A percentile compares a stretch with the other conserved stretches of the same genome.
Evolutionary conservation across 1,284 basidiomycete genomes (phyloP).

Genomic region (Thecaphora thlaspeos): DNA sequence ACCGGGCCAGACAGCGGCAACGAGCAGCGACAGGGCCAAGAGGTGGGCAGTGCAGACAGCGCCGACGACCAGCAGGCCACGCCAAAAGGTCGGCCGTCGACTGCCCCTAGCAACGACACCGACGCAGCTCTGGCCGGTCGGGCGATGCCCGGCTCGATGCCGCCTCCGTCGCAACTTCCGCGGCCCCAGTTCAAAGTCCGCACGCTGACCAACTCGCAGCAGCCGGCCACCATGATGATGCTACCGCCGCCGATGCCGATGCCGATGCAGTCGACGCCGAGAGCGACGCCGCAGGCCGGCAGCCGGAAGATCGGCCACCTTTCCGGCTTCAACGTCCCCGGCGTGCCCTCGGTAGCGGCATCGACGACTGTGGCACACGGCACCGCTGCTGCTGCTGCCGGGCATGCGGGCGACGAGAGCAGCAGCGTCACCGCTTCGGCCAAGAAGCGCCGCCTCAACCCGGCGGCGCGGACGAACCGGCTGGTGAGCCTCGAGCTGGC

Average conservation of each 20-base stretch:
- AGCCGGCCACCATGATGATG: too few species aligned
- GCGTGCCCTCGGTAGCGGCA: background rate
- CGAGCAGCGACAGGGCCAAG: background rate
- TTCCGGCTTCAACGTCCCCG: conserved; percentile 3
- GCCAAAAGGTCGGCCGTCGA: background rate
- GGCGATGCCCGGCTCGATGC: background rate
- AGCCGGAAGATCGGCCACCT: conserved; percentile 32
- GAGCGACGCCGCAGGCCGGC: conserved; percentile 30
- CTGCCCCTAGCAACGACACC: background rate
- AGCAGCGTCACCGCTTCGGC: conserved; percentile 9
- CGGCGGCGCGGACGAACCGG: conserved; percentile 21
- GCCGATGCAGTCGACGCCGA: conserved; percentile 6
- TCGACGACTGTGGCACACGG: background rate
- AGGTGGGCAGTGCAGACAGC: background rate
- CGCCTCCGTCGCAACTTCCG: background rate
- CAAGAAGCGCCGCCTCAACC: conserved; percentile 17
- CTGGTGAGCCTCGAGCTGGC: conserved; percentile 24
- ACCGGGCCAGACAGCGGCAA: background rate
- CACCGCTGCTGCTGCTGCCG: background rate
- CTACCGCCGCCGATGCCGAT: background rate
- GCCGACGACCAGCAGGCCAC: background rate
- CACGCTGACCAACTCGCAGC: too few species aligned
- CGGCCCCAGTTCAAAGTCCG: background rate
- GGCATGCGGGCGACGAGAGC: too few species aligned
- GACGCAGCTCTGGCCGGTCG: background rate